These are phyloP conservation scores for Fusarium coffeatum DNA, from an alignment of 2,329 filamentous ascomycete species.

Conservation along the genomic window DNA sequence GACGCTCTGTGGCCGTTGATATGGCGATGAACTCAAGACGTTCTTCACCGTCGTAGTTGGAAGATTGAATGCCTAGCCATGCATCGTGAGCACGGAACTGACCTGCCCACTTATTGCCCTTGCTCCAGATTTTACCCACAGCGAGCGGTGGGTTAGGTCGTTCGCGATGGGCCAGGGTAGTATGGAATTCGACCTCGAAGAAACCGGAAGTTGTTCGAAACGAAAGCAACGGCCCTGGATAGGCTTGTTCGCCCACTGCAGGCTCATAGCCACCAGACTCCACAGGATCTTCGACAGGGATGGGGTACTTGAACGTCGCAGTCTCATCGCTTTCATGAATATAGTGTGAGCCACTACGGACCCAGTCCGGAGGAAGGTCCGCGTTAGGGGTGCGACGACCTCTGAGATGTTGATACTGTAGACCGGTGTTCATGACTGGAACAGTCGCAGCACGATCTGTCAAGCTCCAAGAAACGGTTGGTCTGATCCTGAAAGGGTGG, in stretches of 20 bases:
- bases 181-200: conserved; percentile 56
- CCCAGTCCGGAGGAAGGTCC: conserved; percentile 56
- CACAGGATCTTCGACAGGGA: conserved; percentile 54
- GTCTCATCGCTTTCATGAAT: conserved; percentile 55
- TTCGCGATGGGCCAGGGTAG: conserved; percentile 52
- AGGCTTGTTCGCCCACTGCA: conserved; percentile 47
- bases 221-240: conserved; percentile 55
- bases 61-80: conserved; percentile 60
- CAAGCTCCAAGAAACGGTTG: conserved; percentile 55
- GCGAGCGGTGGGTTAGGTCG: conserved; percentile 55
- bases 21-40: conserved; percentile 59
- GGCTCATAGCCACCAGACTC: conserved; percentile 48
- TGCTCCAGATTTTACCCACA: conserved; percentile 57
- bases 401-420: conserved; percentile 55
- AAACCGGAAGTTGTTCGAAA: conserved; percentile 55
- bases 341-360: conserved; percentile 52
- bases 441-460: conserved; percentile 53
- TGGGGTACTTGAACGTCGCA: conserved; percentile 57
- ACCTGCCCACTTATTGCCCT: conserved; percentile 54
- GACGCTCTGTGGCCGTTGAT: conserved; percentile 55
- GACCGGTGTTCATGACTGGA: conserved; percentile 53
- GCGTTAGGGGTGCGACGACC: conserved; percentile 48
- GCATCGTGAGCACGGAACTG: conserved; percentile 58
- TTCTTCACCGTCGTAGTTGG: conserved; percentile 59
- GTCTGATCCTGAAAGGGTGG: conserved; percentile 54